Conservation (phyloP, 352 stramenopile genomes). For the Globisporangium splendens region DNA sequence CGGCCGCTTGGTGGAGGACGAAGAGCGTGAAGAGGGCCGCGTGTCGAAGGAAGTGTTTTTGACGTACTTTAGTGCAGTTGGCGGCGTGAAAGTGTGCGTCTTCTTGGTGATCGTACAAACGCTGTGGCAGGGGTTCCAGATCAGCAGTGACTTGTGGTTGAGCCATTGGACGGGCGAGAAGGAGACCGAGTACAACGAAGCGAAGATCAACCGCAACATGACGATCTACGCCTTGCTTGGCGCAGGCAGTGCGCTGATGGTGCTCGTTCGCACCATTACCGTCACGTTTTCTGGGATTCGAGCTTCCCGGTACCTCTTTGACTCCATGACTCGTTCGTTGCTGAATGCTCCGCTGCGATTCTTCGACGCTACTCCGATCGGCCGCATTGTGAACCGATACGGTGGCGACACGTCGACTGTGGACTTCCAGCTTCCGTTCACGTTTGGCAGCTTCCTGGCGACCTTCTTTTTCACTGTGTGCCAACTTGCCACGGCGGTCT, state of each 20-base stretch:
- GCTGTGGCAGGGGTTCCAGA: slow-evolving; percentile 63
- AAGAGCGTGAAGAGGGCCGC: no score
- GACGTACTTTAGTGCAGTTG: no score
- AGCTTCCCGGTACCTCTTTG: slow-evolving; percentile 63
- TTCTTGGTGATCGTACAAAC: slow-evolving; percentile 32
- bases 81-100: background rate
- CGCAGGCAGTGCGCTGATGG: slow-evolving; percentile 26
- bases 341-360: slow-evolving; percentile 87
- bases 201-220: slow-evolving; percentile 21
- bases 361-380: slow-evolving; percentile 91
- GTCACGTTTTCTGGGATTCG: slow-evolving; percentile 38
- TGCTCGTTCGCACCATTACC: slow-evolving; percentile 22
- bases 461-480: slow-evolving; percentile 66
- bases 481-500: slow-evolving; percentile 57
- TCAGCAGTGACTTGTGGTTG: slow-evolving; percentile 87
- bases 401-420: slow-evolving; percentile 83
- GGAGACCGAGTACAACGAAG: slow-evolving; percentile 12
- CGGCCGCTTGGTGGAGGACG: no score
- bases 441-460: slow-evolving; percentile 34
- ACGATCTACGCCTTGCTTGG: slow-evolving; percentile 29
- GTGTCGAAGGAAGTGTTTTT: no score
- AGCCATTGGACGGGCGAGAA: slow-evolving; percentile 77
- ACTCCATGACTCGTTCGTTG: slow-evolving; percentile 81
- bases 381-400: slow-evolving; percentile 90
- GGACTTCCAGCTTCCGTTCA: slow-evolving; percentile 65